phyloP scores from a whole-genome alignment of 1,284 basidiomycete genomes.

The Boletus mariae region DNA sequence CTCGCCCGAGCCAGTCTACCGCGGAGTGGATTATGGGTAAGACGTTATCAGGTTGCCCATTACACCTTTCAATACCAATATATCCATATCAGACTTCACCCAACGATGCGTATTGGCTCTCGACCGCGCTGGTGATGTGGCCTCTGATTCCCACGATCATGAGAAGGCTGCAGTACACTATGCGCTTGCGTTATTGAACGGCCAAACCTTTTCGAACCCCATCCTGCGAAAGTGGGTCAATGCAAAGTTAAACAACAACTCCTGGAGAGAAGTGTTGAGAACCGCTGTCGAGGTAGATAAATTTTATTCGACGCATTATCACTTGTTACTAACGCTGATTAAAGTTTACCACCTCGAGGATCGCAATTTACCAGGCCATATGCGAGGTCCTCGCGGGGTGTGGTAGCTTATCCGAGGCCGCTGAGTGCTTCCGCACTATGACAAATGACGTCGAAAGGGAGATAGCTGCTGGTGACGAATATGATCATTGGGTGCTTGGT shows the following conservation, averaged over 20 bases:
- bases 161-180: constrained; percentile 2
- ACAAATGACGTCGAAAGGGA: neutral
- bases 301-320: neutral
- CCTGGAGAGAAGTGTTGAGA: constrained; percentile 2
- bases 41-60: neutral
- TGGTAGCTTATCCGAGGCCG: neutral
- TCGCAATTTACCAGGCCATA: neutral
- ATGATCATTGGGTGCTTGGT: neutral
- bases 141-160: neutral
- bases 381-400: constrained; percentile 4
- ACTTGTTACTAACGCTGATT: neutral
- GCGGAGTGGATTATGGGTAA: neutral
- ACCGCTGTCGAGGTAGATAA: constrained; percentile 3
- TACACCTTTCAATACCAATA: neutral
- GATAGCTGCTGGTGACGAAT: neutral
- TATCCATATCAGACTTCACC: neutral
- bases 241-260: neutral
- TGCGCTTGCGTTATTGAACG: neutral
- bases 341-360: neutral
- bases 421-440: neutral
- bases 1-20: neutral
- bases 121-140: neutral
- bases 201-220: neutral
- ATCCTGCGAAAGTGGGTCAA: constrained; percentile 4
- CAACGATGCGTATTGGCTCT: constrained; percentile 2